Evolutionary conservation across 192 early-diverging fungal genomes (phyloP), one percentile per base, ranked within the genome.

Genomic region (Gigaspora rosea): DNA sequence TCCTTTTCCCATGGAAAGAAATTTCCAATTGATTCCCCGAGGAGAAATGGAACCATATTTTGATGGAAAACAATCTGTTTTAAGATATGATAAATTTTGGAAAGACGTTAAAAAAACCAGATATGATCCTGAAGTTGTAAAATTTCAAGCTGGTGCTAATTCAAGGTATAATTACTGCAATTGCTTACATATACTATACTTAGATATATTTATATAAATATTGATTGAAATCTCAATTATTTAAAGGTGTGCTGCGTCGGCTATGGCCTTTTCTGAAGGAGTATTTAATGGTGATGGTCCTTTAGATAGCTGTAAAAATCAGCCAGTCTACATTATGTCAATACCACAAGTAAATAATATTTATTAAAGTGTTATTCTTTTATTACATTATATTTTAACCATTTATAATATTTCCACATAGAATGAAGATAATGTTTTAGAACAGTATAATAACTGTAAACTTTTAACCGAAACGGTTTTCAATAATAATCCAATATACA

Each of bases 271-370:
- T 41, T 67, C 65, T 18, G 36, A 47, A 47, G 65, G 65, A 18
- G 3, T 67, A 48, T 67, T 67, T 67, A 48, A 67, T 36, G 65
- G 65, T 2, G 6, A 0, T 15, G 65, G 65, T 4, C 36, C 65
- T 13, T 15, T 67, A 36, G 65, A 48, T 15, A 36, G 2, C 2
- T 15, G 18, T n/a, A 47, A 47, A 67, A 47, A 10, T 67, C 65
- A 67, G 18, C 65, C 65, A 22, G 36, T 67, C 7, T 67, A 67
- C n/a, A 46, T 67, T 47, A 22, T 48, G n/a, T n/a, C n/a, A n/a
- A 41, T 67, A 41, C 65, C 65, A 12, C 1, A 1, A 0, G 65
- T 67, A 67, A 67, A 35, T 63, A 12, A 1, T 51, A 20, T 58
- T 58, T 58, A 16, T 58, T 58, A 58, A 7, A 16, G 18, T 18